Evolutionary conservation across 768 basidiomycete species (phyloP), one percentile per base, ranked within the genome.

Genomic region (Imleria badia): DNA sequence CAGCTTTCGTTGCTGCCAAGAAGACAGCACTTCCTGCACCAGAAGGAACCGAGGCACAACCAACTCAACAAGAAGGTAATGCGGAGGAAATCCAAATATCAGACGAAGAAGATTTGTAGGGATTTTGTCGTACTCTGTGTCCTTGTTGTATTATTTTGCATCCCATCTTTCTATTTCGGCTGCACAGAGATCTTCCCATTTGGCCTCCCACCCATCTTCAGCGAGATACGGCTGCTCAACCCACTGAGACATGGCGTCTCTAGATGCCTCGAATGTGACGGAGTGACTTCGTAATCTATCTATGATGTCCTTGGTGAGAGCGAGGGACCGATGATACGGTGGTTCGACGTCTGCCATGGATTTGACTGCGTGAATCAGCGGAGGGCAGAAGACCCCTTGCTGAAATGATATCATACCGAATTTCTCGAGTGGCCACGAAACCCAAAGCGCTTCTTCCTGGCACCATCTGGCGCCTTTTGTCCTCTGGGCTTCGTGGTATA

Each of bases 11-110:
- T 51, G 83, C 89, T 59, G 87, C 91, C 22, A 87, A 78, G 62
- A 80, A 78, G 64, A 79, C 80, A 5, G 74, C 70, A n/a, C 63
- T 72, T 48, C 68, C 69, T 44, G 65, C 69, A 13, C 69, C 73
- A 26, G 80, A 78, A 53, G 78, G 66, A 40, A 63, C 66, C n/a
- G 74, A 72, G 34, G 58, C 72, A 23, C 66, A 61, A 48, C 66
- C 68, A 53, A n/a, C 35, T 44, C 56, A 58, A 20, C 59, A 50
- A 51, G 72, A 51, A 29, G 72, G 65, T 23, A 94, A 94, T 66
- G 82, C 73, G 40, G 92, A 94, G 54, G 92, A 94, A 74, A 94
- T 94, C 55, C 89, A 87, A 56, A 92, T 94, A 63, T 89, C 87
- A 45, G 89, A 92, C 65, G 91, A 93, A 48, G 89, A 91, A 60